Percentiles rank a stretch among this genome's conserved stretches.
These are phyloP conservation scores for Suillus lakei DNA, from an alignment of 768 basidiomycete genomes.

Conservation along the genomic window DNA sequence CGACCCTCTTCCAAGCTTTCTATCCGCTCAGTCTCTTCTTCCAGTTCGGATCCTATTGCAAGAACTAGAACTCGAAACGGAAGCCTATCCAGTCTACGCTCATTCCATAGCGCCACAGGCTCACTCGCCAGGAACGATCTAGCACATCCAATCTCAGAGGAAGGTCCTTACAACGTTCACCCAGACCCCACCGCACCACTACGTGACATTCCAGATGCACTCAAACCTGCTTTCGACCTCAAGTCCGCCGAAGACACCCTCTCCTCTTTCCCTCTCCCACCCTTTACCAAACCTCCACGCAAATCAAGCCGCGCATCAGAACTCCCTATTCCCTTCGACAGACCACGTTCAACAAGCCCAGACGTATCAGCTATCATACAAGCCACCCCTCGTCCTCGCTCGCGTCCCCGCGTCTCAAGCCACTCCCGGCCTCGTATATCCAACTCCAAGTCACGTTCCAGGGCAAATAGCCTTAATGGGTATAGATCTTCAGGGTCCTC, in stretches of 20 bases:
- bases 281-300: constrained; percentile 26
- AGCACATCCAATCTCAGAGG: not conserved
- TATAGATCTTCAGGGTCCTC: not conserved
- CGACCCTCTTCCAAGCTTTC: not conserved
- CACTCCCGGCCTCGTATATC: constrained; percentile 30
- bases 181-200: not conserved
- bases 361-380: constrained; percentile 47
- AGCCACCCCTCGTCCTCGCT: constrained; percentile 41
- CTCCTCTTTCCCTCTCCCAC: constrained; percentile 31
- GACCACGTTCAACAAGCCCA: constrained; percentile 36
- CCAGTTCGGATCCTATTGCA: not conserved
- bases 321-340: constrained; percentile 14
- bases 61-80: not conserved
- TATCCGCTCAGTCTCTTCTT: not conserved
- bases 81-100: not conserved
- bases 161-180: not conserved
- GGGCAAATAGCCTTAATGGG: not conserved
- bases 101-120: not conserved
- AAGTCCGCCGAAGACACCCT: constrained; percentile 32
- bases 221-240: constrained; percentile 18
- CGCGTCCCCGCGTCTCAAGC: constrained; percentile 15
- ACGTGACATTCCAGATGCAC: not conserved
- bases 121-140: not conserved
- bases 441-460: constrained; percentile 12
- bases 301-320: constrained; percentile 26